Conservation (phyloP, 129 eudicot species). For the Heracleum sosnowskyi region DNA sequence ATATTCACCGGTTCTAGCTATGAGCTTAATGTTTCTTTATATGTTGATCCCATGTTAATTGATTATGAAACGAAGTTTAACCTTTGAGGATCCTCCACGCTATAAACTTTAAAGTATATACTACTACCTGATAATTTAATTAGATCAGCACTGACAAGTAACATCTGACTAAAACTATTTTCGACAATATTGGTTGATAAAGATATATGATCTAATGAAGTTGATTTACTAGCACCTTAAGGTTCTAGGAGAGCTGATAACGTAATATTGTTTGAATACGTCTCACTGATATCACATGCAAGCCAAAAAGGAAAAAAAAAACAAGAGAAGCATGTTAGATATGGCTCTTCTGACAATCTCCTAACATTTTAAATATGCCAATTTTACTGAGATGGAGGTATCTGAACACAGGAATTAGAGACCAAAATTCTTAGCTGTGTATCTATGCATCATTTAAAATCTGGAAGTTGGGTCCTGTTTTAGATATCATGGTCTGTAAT, state of each 20-base stretch:
- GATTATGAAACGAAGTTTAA: neutral
- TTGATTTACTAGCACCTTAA: neutral
- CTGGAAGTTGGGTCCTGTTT: neutral
- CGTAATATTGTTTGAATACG: neutral
- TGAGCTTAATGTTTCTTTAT: neutral
- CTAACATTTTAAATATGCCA: neutral
- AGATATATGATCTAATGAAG: too few species aligned
- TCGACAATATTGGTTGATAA: too few species aligned
- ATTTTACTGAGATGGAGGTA: neutral
- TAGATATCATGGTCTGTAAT: slow-evolving; percentile 9
- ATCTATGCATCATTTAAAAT: neutral
- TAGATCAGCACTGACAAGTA: too few species aligned
- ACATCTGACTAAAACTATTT: too few species aligned
- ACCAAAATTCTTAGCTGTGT: neutral
- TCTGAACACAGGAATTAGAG: slow-evolving; percentile 3
- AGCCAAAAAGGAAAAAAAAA: neutral
- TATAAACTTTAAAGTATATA: too few species aligned
- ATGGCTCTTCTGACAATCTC: neutral
- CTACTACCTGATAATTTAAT: neutral
- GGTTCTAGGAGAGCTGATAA: neutral
- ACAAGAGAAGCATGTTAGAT: slow-evolving; percentile 4
- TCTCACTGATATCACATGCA: neutral
- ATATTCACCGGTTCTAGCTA: neutral
- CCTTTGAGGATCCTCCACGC: neutral
- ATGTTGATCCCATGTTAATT: neutral